These are phyloP conservation scores for Kurtzmaniella fragi DNA, from an alignment of 805 yeast species.

Conservation along the genomic window DNA sequence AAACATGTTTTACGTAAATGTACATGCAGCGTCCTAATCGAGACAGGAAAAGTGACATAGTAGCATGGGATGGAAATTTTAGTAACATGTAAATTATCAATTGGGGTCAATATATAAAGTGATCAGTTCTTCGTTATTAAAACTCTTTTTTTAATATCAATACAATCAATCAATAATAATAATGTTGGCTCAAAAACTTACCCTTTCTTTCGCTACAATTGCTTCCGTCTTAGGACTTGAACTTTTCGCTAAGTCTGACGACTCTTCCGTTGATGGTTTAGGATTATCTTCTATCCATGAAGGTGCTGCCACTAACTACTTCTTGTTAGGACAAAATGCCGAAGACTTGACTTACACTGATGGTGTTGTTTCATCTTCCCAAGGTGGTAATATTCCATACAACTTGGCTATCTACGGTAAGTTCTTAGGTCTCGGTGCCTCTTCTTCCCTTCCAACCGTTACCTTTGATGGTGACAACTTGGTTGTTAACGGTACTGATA, in stretches of 20 bases:
- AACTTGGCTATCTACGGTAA: not conserved
- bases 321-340: constrained; percentile 10
- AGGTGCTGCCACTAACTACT: constrained; percentile 35
- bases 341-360: not conserved
- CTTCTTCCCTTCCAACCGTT: too few relatives aligned
- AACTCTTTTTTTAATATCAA: too few relatives aligned
- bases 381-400: not conserved
- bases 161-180: too few relatives aligned
- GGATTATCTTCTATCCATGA: constrained; percentile 21
- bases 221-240: not conserved
- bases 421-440: not conserved
- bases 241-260: constrained; percentile 8
- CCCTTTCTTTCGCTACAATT: not conserved
- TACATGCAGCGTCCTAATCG: too few relatives aligned
- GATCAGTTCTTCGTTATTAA: too few relatives aligned
- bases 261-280: constrained; percentile 17
- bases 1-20: too few relatives aligned
- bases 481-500: constrained; percentile 20
- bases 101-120: too few relatives aligned
- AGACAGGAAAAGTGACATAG: too few relatives aligned
- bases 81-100: too few relatives aligned
- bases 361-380: not conserved
- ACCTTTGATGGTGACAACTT: constrained; percentile 15
- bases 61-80: too few relatives aligned
- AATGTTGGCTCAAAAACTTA: constrained; percentile 9